Percentiles rank a stretch among this genome's conserved stretches.
phyloP scores from a whole-genome alignment of 495 filamentous ascomycete genomes.

The Evernia prunastri region DNA sequence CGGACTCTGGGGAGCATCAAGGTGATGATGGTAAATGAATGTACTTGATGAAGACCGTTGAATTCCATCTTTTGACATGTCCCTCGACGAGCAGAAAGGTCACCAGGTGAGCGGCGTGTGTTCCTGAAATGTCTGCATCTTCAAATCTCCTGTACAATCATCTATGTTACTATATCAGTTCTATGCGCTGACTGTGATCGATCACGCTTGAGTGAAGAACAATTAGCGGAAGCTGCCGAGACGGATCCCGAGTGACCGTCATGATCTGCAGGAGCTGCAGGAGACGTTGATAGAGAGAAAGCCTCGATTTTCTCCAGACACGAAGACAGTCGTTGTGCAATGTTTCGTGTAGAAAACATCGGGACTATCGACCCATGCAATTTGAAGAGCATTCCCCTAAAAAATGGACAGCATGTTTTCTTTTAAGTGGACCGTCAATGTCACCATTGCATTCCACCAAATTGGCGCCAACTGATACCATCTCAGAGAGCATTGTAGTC shows the following conservation, averaged over 20 bases:
- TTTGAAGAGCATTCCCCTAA: not conserved
- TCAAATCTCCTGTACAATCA: not conserved
- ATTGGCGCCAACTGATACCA: not conserved
- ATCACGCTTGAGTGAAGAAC: not conserved
- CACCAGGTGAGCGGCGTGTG: not conserved
- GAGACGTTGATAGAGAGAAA: too few species aligned
- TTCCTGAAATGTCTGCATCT: not conserved
- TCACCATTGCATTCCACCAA: not conserved
- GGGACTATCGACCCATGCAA: not conserved
- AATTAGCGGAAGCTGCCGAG: not conserved
- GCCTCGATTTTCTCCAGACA: not conserved
- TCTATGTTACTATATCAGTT: not conserved
- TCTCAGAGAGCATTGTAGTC: not conserved
- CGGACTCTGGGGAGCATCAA: not conserved
- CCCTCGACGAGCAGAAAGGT: constrained; percentile 2
- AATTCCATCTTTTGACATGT: constrained; percentile 21
- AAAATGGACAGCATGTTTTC: not conserved
- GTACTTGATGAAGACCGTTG: constrained; percentile 23
- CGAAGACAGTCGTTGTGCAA: not conserved
- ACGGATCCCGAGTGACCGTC: not conserved
- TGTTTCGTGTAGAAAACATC: not conserved
- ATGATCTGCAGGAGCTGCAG: not conserved
- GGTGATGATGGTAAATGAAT: not conserved
- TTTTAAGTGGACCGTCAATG: not conserved
- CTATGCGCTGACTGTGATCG: not conserved